Base-by-base conservation (phyloP, 1,284 basidiomycete genomes). In the Pterulicium gracile region DNA sequence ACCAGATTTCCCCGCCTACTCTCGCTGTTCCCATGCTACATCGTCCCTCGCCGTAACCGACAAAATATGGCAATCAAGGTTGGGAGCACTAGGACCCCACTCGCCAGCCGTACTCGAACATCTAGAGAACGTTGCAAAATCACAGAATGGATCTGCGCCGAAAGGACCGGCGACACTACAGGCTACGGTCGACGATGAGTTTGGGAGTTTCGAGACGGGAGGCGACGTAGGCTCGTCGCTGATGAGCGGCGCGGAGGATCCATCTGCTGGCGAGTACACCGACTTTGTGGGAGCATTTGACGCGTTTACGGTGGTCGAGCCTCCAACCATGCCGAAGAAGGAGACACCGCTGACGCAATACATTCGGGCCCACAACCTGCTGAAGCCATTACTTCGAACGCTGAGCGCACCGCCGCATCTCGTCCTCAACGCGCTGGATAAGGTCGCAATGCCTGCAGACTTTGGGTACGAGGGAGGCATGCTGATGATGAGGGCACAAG, bases 151-250 rank as follows among this genome's bases (percentile, higher is more conserved):
- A 15, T 45, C 50, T 39, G 55, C 41, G 43, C 55, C 46, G 43
- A 55, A 51, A 45, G 56, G 50, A 15, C 43, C 42, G 24, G 3
- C 36, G 19, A 45, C 12, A 50, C 43, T 18, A 50, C 53, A 35
- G 36, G 36, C 36, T 13, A 54, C 70, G 2, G 72, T 79, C 3
- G 76, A 90, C 48, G 89, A 95, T 53, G 93, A 94, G 32, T 98
- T 97, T 67, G 93, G 92, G 1, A 92, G 95, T 59, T 95, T 88
- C 57, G 68, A 80, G 0, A 68, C 73, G 0, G 42, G 42, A 22
- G 76, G 65, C 14, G 63, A 67, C 36, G 54, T 79, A 39, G 36
- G 36, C n/a, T 39, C 36, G n/a, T 39, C 36, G 7, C 19, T 39
- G 5, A 59, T 73, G 41, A 59, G 61, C 24, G 58, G 68, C 1